Base-by-base conservation (phyloP, 2,329 filamentous ascomycete genomes). In the Neonectria magnoliae region DNA sequence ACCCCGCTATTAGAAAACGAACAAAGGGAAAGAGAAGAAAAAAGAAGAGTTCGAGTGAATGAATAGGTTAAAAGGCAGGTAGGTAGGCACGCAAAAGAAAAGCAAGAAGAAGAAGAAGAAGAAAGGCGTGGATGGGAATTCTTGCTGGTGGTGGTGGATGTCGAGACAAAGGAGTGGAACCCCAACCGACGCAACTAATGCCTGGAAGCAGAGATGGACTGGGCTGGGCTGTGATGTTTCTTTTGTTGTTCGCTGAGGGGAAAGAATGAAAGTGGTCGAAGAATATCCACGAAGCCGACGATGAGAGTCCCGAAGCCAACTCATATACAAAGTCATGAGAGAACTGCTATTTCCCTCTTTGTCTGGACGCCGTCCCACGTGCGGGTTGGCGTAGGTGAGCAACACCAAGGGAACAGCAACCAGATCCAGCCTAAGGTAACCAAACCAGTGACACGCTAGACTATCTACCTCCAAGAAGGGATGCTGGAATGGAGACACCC, bases 131-230 rank as follows among this genome's bases (percentile, higher is more conserved):
- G 52, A 47, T 36, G 44, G 16, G 25, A 45, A 54, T 52, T 53
- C 53, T 42, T n/a, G 38, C 31, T 55, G 44, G 47, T 25, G 48
- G 47, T 47, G 51, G 57, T 56, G 50, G 47, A 29, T 36, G 27
- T 60, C 47, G 54, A 67, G 55, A 61, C 57, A 68, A 69, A 69
- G 59, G 62, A 66, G 57, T 66, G 65, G 59, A 63, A 57, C 58
- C 64, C 27, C 53, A 41, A 36, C 29, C 16, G 13, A 48, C 36
- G 13, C 14, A 50, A 53, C 57, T 25, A 25, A 25, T 25, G 33
- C 57, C 52, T 59, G 48, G 48, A 38, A 38, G 48, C 52, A 27
- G 47, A 25, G 20, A n/a, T 45, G 44, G 14, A 29, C 48, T 60
- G 50, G n/a, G 41, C 45, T 58, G 25, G 25, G 57, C 41, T 53